phyloP scores from a whole-genome alignment of 306 rosid genomes.

The Cucumis cinereus region DNA sequence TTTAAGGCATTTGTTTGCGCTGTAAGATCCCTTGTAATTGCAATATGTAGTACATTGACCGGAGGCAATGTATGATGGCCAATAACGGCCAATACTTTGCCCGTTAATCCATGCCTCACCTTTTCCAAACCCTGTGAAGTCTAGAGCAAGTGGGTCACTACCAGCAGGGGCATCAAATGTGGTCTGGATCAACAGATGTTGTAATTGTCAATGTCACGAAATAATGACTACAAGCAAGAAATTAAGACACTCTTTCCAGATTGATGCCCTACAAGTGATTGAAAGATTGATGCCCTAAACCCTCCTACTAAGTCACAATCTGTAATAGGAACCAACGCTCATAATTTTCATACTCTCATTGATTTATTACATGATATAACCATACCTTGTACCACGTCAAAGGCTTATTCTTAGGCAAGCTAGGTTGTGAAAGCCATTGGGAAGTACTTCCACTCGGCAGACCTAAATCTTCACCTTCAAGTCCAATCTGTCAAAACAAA shows the following conservation, averaged over 20 bases:
- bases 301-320: background rate
- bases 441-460: slow-evolving; percentile 48
- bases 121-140: slow-evolving; percentile 85
- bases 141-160: slow-evolving; percentile 65
- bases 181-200: slow-evolving; percentile 36
- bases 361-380: background rate
- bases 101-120: slow-evolving; percentile 99
- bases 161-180: slow-evolving; percentile 55
- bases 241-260: no score
- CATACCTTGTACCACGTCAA: slow-evolving; percentile 93
- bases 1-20: slow-evolving; percentile 47
- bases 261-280: background rate
- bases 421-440: slow-evolving; percentile 54
- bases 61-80: slow-evolving; percentile 55
- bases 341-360: background rate
- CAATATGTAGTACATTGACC: slow-evolving; percentile 44
- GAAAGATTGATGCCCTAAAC: background rate
- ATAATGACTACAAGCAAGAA: background rate
- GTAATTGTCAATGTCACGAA: slow-evolving; percentile 17
- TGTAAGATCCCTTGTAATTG: slow-evolving; percentile 47
- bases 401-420: slow-evolving; percentile 63
- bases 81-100: slow-evolving; percentile 86
- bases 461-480: slow-evolving; percentile 56
- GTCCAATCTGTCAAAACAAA: slow-evolving; percentile 54
- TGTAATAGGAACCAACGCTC: background rate